phyloP scores from a whole-genome alignment of 2,329 filamentous ascomycete genomes.

The Xylariaceae sp. region DNA sequence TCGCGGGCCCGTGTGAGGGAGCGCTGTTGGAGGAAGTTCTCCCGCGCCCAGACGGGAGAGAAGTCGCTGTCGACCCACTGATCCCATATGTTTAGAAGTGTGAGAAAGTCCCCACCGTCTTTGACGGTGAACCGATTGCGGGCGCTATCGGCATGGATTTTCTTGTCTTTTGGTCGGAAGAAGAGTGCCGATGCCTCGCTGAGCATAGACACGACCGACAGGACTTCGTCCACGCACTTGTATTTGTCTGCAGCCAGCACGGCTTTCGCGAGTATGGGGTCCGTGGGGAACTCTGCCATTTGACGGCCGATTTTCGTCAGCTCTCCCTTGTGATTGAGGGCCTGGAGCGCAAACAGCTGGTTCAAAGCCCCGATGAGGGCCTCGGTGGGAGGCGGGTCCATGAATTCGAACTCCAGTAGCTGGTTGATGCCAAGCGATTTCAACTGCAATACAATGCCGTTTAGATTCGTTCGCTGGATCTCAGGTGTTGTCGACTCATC shows the following conservation, averaged over 20 bases:
- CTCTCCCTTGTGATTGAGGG: conserved; percentile 81
- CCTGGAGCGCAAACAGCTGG: conserved; percentile 85
- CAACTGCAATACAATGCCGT: conserved; percentile 75
- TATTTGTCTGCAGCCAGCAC: conserved; percentile 85
- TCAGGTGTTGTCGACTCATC: conserved; percentile 89
- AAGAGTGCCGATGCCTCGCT: conserved; percentile 85
- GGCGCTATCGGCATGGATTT: conserved; percentile 89
- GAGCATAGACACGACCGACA: conserved; percentile 93
- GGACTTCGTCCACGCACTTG: conserved; percentile 87
- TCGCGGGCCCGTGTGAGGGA: conserved; percentile 85
- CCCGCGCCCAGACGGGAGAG: conserved; percentile 78
- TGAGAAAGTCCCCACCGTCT: conserved; percentile 86
- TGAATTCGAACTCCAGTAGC: conserved; percentile 89
- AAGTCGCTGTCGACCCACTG: conserved; percentile 94
- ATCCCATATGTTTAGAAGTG: conserved; percentile 88
- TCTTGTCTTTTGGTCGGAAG: conserved; percentile 95
- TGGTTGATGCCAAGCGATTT: conserved; percentile 92
- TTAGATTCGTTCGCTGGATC: conserved; percentile 87
- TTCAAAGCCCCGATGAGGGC: conserved; percentile 86
- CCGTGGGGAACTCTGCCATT: conserved; percentile 92
- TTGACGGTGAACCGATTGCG: conserved; percentile 83
- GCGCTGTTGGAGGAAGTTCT: conserved; percentile 91
- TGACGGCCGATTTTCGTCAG: conserved; percentile 87
- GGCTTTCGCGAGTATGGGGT: conserved; percentile 86
- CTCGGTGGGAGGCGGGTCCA: conserved; percentile 88